Evolutionary conservation across 2,329 filamentous ascomycete species (phyloP).

Genomic region (Aspergillus sp.): DNA sequence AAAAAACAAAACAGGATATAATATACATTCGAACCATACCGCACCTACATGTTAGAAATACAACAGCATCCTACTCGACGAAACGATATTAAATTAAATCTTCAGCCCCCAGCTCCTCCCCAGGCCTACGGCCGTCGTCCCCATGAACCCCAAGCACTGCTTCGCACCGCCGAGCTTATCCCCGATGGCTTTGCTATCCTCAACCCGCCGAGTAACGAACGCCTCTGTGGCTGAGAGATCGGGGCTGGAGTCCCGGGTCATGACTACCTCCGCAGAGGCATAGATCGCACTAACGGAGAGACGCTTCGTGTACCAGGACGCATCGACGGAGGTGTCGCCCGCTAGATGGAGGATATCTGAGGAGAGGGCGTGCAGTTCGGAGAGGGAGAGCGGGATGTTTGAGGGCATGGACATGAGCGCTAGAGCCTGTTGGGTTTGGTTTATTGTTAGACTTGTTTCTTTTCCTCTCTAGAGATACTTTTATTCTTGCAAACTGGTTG

Average conservation of each 20-base stretch:
- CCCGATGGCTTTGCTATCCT: constrained; percentile 66
- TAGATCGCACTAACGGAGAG: constrained; percentile 65
- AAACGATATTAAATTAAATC: constrained; percentile 52
- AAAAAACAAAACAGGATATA: not conserved
- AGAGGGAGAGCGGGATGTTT: constrained; percentile 72
- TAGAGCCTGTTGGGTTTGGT: constrained; percentile 61
- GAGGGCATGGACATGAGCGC: constrained; percentile 85
- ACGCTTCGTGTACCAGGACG: constrained; percentile 81
- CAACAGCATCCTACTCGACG: not conserved
- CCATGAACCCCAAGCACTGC: constrained; percentile 81
- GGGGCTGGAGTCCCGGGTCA: constrained; percentile 80
- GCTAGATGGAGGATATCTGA: constrained; percentile 92
- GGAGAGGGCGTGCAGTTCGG: constrained; percentile 76
- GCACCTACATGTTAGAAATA: not conserved
- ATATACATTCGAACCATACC: not conserved
- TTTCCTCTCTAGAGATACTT: not conserved
- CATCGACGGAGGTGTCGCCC: constrained; percentile 78
- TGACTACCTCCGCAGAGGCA: constrained; percentile 81
- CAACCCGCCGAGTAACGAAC: constrained; percentile 74
- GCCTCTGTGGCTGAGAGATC: constrained; percentile 74
- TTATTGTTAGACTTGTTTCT: not conserved
- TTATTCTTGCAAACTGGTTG: not conserved
- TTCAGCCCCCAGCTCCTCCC: constrained; percentile 83
- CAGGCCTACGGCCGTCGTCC: constrained; percentile 73
- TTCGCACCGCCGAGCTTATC: constrained; percentile 63